phyloP scores from a whole-genome alignment of 106 monocot species.

The Acanthochlamys bracteata region DNA sequence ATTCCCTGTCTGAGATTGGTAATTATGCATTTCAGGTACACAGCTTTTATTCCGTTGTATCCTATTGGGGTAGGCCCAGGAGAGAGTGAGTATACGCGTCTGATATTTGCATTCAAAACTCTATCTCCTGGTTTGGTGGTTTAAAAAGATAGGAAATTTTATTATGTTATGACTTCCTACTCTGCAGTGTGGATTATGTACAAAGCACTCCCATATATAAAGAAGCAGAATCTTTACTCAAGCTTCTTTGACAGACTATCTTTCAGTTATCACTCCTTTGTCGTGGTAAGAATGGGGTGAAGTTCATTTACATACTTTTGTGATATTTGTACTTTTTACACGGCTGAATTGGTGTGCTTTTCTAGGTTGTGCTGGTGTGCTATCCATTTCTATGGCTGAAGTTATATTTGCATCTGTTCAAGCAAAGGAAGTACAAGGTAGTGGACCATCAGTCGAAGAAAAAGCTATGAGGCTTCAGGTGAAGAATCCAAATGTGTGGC shows the following conservation, averaged over 20 bases:
- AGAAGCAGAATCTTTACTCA: constrained; percentile 62
- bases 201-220: constrained; percentile 73
- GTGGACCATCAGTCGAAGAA: constrained; percentile 34
- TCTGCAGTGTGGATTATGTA: constrained; percentile 75
- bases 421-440: constrained; percentile 65
- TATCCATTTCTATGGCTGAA: constrained; percentile 84
- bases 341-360: neutral
- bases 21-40: too few relatives aligned
- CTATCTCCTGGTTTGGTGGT: too few relatives aligned
- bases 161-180: neutral
- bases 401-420: constrained; percentile 75
- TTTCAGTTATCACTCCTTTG: constrained; percentile 60
- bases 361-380: constrained; percentile 42
- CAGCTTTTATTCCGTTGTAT: constrained; percentile 81
- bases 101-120: too few relatives aligned
- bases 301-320: neutral
- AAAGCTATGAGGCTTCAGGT: too few relatives aligned
- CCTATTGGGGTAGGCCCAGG: constrained; percentile 77
- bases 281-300: constrained; percentile 28
- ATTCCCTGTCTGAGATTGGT: too few relatives aligned
- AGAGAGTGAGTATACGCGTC: constrained; percentile 95
- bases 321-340: neutral
- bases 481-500: too few relatives aligned
- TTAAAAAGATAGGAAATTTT: too few relatives aligned
- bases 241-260: constrained; percentile 33